A percentile compares a stretch with the other conserved stretches of the same genome.
Conservation (phyloP, 202 grass and related monocot genomes). For the Zoysia matrella region DNA sequence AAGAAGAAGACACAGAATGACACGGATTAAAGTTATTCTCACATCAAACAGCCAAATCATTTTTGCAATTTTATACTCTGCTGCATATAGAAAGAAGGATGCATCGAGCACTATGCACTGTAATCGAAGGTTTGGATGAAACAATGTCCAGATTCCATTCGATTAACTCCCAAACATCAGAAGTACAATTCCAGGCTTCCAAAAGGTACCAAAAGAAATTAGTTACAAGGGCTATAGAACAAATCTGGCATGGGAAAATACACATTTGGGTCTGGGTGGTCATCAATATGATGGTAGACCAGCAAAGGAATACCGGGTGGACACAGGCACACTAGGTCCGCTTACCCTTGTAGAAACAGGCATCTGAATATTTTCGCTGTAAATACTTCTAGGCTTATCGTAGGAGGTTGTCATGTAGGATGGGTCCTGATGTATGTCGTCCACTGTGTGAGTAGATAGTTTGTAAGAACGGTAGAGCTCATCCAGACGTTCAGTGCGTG, state of each 20-base stretch:
- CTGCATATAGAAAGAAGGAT: not conserved
- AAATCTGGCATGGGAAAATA: not conserved
- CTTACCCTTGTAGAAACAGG: constrained; percentile 34
- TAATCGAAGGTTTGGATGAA: constrained; percentile 15
- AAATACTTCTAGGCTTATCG: constrained; percentile 14
- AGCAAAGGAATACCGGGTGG: constrained; percentile 55
- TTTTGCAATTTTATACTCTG: not conserved
- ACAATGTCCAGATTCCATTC: constrained; percentile 20
- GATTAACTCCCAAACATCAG: not conserved
- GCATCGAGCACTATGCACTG: not conserved
- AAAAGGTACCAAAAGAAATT: constrained; percentile 1
- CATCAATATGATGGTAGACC: constrained; percentile 49
- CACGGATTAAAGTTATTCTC: too few species aligned
- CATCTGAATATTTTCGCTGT: constrained; percentile 43
- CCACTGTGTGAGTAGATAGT: constrained; percentile 34
- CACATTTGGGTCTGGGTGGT: not conserved
- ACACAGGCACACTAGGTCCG: constrained; percentile 37
- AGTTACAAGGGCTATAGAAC: constrained; percentile 13
- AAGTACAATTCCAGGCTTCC: not conserved
- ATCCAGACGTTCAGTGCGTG: constrained; percentile 31
- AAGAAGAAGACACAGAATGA: not conserved
- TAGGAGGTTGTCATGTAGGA: constrained; percentile 25
- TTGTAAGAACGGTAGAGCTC: constrained; percentile 59
- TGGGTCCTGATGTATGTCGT: constrained; percentile 18
- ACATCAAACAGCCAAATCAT: constrained; percentile 1